phyloP scores from a whole-genome alignment of 2,329 filamentous ascomycete genomes.

The Fusarium miscanthi region DNA sequence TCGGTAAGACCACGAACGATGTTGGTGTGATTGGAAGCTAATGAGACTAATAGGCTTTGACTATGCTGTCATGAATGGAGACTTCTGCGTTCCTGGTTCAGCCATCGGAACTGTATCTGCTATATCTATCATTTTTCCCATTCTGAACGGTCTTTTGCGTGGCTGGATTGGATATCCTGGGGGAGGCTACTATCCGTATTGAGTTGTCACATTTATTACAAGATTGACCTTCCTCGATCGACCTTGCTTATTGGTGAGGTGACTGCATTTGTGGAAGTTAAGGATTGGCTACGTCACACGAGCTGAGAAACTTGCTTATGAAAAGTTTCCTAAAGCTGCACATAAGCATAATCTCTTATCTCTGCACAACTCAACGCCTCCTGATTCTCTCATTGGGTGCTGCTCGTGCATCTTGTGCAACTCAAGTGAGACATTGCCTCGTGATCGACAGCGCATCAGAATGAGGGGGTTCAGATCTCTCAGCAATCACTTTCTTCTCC shows the following conservation, averaged over 20 bases:
- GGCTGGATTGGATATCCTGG: not conserved
- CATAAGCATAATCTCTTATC: not conserved
- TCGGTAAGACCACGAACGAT: rapidly evolving
- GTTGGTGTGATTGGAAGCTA: rapidly evolving
- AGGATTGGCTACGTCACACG: not conserved
- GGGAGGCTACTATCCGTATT: not conserved
- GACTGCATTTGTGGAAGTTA: no score
- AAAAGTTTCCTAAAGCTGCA: not conserved
- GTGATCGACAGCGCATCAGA: not conserved
- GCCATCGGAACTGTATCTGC: not conserved
- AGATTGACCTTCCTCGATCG: rapidly evolving
- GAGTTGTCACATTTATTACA: rapidly evolving
- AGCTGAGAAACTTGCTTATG: not conserved
- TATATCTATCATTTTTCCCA: not conserved
- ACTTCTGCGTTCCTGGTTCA: not conserved
- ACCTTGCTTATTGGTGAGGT: rapidly evolving
- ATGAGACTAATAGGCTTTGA: not conserved
- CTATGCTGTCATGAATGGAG: not conserved
- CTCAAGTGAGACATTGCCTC: slow-evolving; percentile 11
- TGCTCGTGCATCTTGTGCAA: not conserved
- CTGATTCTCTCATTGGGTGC: not conserved
- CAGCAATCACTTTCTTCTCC: not conserved
- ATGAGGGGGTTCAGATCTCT: not conserved
- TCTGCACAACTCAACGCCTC: not conserved
- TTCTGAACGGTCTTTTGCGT: not conserved